phyloP scores from a whole-genome alignment of 768 basidiomycete genomes.

The Boletellus emodensis region DNA sequence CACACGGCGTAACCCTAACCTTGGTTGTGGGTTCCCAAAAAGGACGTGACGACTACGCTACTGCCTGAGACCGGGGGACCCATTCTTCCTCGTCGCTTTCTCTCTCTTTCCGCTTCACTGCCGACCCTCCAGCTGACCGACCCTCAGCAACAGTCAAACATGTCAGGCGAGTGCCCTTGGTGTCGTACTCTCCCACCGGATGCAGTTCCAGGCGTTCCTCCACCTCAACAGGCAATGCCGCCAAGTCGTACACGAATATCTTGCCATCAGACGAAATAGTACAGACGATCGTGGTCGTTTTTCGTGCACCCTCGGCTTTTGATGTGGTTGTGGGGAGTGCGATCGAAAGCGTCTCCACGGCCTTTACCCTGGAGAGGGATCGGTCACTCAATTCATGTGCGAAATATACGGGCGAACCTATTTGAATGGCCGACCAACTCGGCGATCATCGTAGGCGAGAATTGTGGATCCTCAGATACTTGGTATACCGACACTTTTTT shows the following conservation, averaged over 20 bases:
- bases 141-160: slow-evolving; percentile 63
- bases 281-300: slow-evolving; percentile 59
- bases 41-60: too few relatives aligned
- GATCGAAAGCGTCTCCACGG: slow-evolving; percentile 63
- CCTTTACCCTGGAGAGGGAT: slow-evolving; percentile 61
- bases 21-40: not conserved
- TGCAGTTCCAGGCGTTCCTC: slow-evolving; percentile 35
- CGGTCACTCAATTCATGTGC: not conserved
- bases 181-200: slow-evolving; percentile 70
- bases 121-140: slow-evolving; percentile 19
- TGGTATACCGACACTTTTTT: slow-evolving; percentile 80
- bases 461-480: slow-evolving; percentile 42
- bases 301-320: slow-evolving; percentile 15
- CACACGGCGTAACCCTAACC: not conserved
- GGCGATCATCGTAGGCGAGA: slow-evolving; percentile 58
- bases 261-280: slow-evolving; percentile 91
- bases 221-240: slow-evolving; percentile 37
- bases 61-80: slow-evolving; percentile 18
- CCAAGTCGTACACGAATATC: slow-evolving; percentile 72
- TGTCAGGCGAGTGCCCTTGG: slow-evolving; percentile 82
- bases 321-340: slow-evolving; percentile 41
- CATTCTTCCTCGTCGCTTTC: slow-evolving; percentile 28
- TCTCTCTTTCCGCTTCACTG: slow-evolving; percentile 36
- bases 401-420: slow-evolving; percentile 47
- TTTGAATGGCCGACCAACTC: slow-evolving; percentile 79